These are phyloP conservation scores for Backusella liffmaniae DNA, from an alignment of 192 early-diverging fungal genomes.

Conservation along the genomic window DNA sequence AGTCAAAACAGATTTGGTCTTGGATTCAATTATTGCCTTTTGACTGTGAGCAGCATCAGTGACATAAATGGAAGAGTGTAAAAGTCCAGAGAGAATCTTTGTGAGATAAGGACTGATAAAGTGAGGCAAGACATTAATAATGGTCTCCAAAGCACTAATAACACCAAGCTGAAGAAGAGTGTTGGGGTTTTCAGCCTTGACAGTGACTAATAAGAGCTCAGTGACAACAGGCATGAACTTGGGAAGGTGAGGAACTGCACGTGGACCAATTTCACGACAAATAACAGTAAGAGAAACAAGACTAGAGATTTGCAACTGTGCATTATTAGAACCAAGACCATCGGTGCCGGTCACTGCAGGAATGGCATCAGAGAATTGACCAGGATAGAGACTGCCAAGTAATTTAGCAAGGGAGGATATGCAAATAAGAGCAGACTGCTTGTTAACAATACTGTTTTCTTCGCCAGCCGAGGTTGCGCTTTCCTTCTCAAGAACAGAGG, in stretches of 20 bases:
- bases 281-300: conserved; percentile 61
- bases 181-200: conserved; percentile 45
- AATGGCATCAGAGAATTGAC: conserved; percentile 60
- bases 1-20: conserved; percentile 42
- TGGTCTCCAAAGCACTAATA: conserved; percentile 53
- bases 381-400: conserved; percentile 61
- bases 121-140: conserved; percentile 65
- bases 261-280: conserved; percentile 68
- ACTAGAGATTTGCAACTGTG: conserved; percentile 49
- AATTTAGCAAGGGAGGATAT: conserved; percentile 68
- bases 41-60: conserved; percentile 35
- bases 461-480: conserved; percentile 37
- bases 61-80: conserved; percentile 50
- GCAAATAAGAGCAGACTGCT: conserved; percentile 79
- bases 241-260: conserved; percentile 76
- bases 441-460: conserved; percentile 52
- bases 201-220: conserved; percentile 46
- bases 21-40: conserved; percentile 40
- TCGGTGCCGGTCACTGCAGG: conserved; percentile 44
- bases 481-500: conserved; percentile 41
- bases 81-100: conserved; percentile 52
- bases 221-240: conserved; percentile 82
- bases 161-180: conserved; percentile 52
- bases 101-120: conserved; percentile 74
- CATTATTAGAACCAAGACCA: conserved; percentile 43